These are phyloP conservation scores for Cutaneotrichosporon spelunceum DNA, from an alignment of 1,284 basidiomycete species.

Conservation along the genomic window DNA sequence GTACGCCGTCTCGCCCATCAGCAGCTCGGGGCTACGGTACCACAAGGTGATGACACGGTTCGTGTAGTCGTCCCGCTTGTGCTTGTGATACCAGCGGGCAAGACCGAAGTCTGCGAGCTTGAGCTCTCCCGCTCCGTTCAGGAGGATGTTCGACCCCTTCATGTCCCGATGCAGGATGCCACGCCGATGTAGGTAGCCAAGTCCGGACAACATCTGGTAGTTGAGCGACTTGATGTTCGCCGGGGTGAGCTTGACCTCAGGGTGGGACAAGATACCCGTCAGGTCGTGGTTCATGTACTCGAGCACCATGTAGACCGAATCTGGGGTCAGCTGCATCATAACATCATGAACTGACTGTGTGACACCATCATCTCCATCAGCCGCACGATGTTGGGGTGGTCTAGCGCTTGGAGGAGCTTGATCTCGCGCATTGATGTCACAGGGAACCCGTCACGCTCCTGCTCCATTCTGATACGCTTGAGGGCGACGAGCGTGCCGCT, in stretches of 20 bases:
- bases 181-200: conserved; percentile 91
- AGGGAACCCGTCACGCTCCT: conserved; percentile 95
- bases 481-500: conserved; percentile 78
- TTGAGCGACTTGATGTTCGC: conserved; percentile 94
- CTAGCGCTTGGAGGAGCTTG: conserved; percentile 87
- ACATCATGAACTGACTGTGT: conserved; percentile 63
- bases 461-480: conserved; percentile 97
- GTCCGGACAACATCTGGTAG: conserved; percentile 86
- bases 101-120: conserved; percentile 98
- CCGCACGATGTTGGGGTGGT: conserved; percentile 83
- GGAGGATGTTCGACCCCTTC: conserved; percentile 97
- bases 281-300: conserved; percentile 99
- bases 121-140: conserved; percentile 86
- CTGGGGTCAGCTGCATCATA: conserved; percentile 52
- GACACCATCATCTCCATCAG: conserved; percentile 98
- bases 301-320: conserved; percentile 97
- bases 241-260: conserved; percentile 73
- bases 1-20: conserved; percentile 94
- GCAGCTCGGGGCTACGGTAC: conserved; percentile 94
- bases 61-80: conserved; percentile 81
- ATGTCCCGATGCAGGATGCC: conserved; percentile 97
- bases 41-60: conserved; percentile 98
- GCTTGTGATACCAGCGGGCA: conserved; percentile 93
- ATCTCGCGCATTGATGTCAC: conserved; percentile 99
- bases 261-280: conserved; percentile 90